Evolutionary conservation across 345 rosid species (phyloP).

Genomic region (Rhodamnia rubescens): DNA sequence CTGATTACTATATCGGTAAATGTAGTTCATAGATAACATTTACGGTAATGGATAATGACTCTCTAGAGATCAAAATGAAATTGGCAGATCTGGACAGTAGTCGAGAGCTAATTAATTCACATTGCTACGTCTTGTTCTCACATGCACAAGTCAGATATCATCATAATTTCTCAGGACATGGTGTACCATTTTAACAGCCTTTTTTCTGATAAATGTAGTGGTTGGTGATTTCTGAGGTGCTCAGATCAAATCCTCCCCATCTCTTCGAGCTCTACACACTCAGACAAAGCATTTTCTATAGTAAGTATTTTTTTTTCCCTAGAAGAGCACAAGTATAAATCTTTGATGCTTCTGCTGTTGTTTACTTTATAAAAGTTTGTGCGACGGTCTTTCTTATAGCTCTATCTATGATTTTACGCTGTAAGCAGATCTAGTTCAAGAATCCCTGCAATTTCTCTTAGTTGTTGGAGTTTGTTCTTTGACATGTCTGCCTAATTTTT

Average conservation of each 20-base stretch:
- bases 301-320: slow-evolving; percentile 27
- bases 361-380: background rate
- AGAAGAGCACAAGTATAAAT: background rate
- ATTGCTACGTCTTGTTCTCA: background rate
- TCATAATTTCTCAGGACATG: background rate
- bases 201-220: slow-evolving; percentile 36
- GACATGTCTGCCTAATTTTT: background rate
- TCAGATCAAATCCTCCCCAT: slow-evolving; percentile 82
- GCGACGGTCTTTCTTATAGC: background rate
- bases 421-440: background rate
- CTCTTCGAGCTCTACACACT: slow-evolving; percentile 92
- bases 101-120: background rate
- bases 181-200: background rate
- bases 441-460: background rate
- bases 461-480: background rate
- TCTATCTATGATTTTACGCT: background rate
- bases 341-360: background rate
- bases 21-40: background rate
- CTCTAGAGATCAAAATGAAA: background rate
- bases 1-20: background rate
- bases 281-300: slow-evolving; percentile 69
- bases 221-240: slow-evolving; percentile 76
- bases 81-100: background rate
- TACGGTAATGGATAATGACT: background rate
- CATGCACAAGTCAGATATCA: background rate